Evolutionary conservation across 164 flowering plant genomes (phyloP), one percentile per base, ranked within the genome.

Genomic region (Santalum album): DNA sequence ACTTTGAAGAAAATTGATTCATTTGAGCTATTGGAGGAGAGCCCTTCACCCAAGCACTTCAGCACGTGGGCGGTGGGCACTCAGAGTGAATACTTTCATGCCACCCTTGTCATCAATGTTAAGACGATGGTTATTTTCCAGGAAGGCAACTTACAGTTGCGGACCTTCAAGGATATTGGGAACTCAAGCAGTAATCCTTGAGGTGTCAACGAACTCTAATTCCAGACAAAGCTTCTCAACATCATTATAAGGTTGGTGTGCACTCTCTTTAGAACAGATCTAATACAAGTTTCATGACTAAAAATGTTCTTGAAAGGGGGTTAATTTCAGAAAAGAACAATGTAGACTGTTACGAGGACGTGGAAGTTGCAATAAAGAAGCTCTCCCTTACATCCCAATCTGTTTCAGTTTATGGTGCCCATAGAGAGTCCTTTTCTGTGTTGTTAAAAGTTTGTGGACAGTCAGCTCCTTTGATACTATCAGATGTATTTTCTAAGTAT

Each of bases 1-100:
- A 90, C 65, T 94, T 94, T 68, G 55, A 90, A 64, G 97, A 90
- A 68, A n/a, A 85, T 90, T 55, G 97, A 90, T 73, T 71, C 90
- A 21, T 78, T 78, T 67, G 89, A 87, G 65, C 72, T 94, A 72
- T 35, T 79, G 58, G 96, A 87, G 69, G 99, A 90, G 64, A 89
- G 97, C 55, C 97, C 99, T 29, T 94, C 99, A 6, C 97, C 99
- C 15, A 87, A 87, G 63, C 74, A 67, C 58, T 66, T 47, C 47
- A 57, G 70, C 56, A 82, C 84, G 21, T 92, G 96, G 98, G 72
- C 63, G 21, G 59, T 53, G 68, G 81, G 83, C 25, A 47, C 36
- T 48, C 68, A 78, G 68, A 55, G 7, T 55, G 74, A 73, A 53
- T 43, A 53, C 18, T 47, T 63, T 45, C 61, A 54, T 83, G 49